Evolutionary conservation across 2,329 filamentous ascomycete species (phyloP), one percentile per base, ranked within the genome.

Genomic region (Xylaria sp.): DNA sequence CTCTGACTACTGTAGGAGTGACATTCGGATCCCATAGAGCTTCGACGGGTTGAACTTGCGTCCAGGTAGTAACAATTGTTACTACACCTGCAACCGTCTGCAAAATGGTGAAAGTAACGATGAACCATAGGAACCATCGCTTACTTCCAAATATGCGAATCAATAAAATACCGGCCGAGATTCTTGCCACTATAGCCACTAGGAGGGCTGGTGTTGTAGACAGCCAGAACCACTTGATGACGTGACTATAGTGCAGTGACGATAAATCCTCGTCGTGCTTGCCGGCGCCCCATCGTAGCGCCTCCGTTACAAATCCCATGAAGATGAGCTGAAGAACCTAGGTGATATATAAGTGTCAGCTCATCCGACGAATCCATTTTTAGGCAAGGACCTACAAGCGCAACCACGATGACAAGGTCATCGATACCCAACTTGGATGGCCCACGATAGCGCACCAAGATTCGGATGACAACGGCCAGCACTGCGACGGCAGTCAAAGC

Each of bases 91-190:
- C n/a, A n/a, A n/a, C n/a, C n/a, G n/a, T n/a, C n/a, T n/a, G n/a
- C n/a, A n/a, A n/a, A n/a, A n/a, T n/a, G 14, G 51, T 63, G 12
- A 51, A 52, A 11, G 2, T n/a, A 17, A 60, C 52, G 1, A 64
- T 6, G 25, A 23, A 64, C 43, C 47, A 57, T n/a, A 43, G 53
- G 9, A 65, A 54, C 58, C 61, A 65, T 8, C 7, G 53, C 8
- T 38, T 28, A 6, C 25, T 23, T 1, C 58, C 59, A 12, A 67
- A 67, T 7, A 65, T 54, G 14, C 47, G 64, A 6, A 57, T 40
- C 2, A 67, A 47, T 3, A 65, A 23, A 35, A 67, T 57, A 11
- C 58, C 46, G 11, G 62, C 60, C 3, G 64, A 65, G 12, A 65
- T 50, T 40, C 64, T 25, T 7, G 64, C 57, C 9, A 59, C 14